Base-by-base conservation (phyloP, 768 basidiomycete species). In the Pleurotus giganteus region DNA sequence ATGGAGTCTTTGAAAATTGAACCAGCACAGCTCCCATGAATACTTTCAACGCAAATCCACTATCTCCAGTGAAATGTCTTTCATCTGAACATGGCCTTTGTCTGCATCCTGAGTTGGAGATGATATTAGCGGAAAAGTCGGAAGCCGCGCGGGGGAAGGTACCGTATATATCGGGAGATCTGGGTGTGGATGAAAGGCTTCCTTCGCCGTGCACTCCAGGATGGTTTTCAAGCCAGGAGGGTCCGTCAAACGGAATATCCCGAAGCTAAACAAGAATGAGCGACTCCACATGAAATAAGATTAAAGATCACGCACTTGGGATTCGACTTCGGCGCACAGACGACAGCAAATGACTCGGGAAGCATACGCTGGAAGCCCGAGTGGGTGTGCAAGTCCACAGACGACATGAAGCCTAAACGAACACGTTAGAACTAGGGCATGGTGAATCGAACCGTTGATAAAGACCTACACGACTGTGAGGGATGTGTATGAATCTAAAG, bases 321-420 rank as follows among this genome's bases (percentile, higher is more conserved):
- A 17, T 77, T 83, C 1, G 83, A 86, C 44, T 80, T 82, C 0
- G 94, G 94, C 3, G 93, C 91, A 63, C 91, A 94, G 13, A 97
- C 94, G 34, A 96, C 89, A 0, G 94, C 94, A 65, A 96, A 91
- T 0, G 91, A 93, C 65, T 97, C 94, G 0, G 89, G 89, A 3
- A 97, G 79, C 86, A 93, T 94, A 31, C 82, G 69, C 62, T 96
- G 94, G 71, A 94, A 97, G 6, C 82, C 87, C 1, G 89, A 85
- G 67, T 95, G 94, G 2, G 93, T 95, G 62, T 97, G 94, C 19
- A 97, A 69, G 67, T 96, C 94, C 15, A 95, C 86, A 6, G 93
- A 95, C 4, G 93, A 94, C 89, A 96, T 93, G 73, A 97, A 97
- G 69, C 85, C 85, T 88, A 55, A 2, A 21, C 43, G 42, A 26